Evolutionary conservation across 2,329 filamentous ascomycete species (phyloP).

Genomic region (Xylariaceae sp.): DNA sequence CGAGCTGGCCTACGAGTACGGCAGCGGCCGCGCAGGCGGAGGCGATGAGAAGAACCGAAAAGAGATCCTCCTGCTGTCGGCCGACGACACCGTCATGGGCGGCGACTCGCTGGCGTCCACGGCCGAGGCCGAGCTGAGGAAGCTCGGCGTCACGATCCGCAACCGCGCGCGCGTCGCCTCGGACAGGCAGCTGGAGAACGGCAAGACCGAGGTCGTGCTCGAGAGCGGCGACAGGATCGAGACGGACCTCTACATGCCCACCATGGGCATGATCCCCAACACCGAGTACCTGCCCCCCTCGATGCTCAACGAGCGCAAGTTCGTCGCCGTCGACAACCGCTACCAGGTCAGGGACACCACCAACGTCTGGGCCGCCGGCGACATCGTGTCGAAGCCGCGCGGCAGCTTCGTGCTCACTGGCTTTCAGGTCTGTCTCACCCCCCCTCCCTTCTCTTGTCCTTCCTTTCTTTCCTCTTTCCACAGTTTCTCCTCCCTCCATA

Average conservation of each 20-base stretch:
- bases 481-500: too few species aligned
- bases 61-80: conserved; percentile 40
- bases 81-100: conserved; percentile 32
- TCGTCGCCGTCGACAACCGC: conserved; percentile 42
- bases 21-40: conserved; percentile 33
- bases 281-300: conserved; percentile 41
- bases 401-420: conserved; percentile 36
- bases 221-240: conserved; percentile 36
- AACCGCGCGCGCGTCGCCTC: conserved; percentile 33
- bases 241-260: conserved; percentile 51
- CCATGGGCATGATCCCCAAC: conserved; percentile 48
- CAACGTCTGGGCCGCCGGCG: conserved; percentile 46
- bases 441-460: conserved; percentile 1
- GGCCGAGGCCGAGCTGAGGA: conserved; percentile 42
- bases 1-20: conserved; percentile 45
- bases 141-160: conserved; percentile 43
- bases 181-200: conserved; percentile 27
- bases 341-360: conserved; percentile 37
- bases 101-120: conserved; percentile 35
- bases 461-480: too few species aligned
- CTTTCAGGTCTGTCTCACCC: conserved; percentile 34
- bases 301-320: conserved; percentile 36
- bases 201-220: conserved; percentile 42
- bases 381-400: conserved; percentile 42
- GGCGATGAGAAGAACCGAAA: conserved; percentile 28